phyloP scores from a whole-genome alignment of 331 rosid species.

The Ulmus americana region DNA sequence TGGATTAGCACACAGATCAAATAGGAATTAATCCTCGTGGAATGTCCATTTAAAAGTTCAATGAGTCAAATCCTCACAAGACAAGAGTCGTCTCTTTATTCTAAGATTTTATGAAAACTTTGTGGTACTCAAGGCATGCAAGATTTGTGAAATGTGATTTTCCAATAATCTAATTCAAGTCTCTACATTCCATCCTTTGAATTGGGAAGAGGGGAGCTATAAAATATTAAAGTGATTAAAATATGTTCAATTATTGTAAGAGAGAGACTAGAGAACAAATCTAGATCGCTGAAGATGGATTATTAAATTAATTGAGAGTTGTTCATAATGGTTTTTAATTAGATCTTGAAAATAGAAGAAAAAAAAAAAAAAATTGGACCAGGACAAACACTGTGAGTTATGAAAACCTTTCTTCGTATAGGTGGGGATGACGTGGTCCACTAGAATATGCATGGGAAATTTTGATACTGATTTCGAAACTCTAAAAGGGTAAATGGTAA shows the following conservation, averaged over 20 bases:
- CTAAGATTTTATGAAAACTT: slow-evolving; percentile 10
- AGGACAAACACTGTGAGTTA: not conserved
- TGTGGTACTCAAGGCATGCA: slow-evolving; percentile 20
- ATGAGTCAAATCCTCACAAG: slow-evolving; percentile 31
- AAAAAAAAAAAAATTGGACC: not conserved
- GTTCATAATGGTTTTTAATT: not conserved
- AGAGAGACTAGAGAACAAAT: not conserved
- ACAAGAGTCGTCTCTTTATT: slow-evolving; percentile 17
- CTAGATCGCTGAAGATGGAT: not conserved
- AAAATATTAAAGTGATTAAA: not conserved
- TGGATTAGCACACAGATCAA: not conserved
- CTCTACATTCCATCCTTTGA: slow-evolving; percentile 27
- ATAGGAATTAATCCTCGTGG: slow-evolving; percentile 13
- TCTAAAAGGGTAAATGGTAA: not conserved
- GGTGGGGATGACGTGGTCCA: slow-evolving; percentile 14
- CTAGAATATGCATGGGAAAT: slow-evolving; percentile 1
- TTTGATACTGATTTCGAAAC: not conserved
- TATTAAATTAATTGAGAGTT: not conserved
- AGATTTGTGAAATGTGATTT: too few species aligned
- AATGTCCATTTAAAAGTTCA: slow-evolving; percentile 25
- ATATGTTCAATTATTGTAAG: slow-evolving; percentile 25
- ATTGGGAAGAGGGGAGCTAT: slow-evolving; percentile 13
- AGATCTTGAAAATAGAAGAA: slow-evolving; percentile 1
- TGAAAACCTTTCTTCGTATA: not conserved
- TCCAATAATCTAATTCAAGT: not conserved